Base-by-base conservation (phyloP, 306 rosid species). In the Lagenaria siceraria region DNA sequence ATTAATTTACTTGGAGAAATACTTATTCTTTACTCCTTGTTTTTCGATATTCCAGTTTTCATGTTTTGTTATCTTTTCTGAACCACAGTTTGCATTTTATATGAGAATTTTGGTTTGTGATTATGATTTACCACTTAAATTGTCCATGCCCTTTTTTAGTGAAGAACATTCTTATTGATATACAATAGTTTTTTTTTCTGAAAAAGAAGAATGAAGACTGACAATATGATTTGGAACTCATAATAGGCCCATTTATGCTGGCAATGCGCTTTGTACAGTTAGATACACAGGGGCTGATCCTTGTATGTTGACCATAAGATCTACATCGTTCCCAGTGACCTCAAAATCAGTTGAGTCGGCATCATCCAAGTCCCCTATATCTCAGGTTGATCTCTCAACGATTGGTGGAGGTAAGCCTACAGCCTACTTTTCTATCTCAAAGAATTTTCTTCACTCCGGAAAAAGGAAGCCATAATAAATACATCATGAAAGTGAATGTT, bases 171-270 rank as follows among this genome's bases (percentile, higher is more conserved):
- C 80, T 27, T 51, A 6, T 78, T 69, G 83, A 71, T 71, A 51
- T 33, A 17, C 24, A 31, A 63, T 31, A 33, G 17, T 46, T 46
- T 33, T 31, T 62, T 62, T 63, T 33, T 17, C 10, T 13, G 5
- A 14, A 27, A 31, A 15, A 7, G 9, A 63, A 63, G 22, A 33
- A 29, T 10, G 10, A 31, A 15, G 43, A 35, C 48, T 68, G 85
- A 74, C 51, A 56, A 54, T 68, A 62, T 65, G 27, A 77, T 76
- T 54, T 51, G 64, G 24, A 78, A 78, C 78, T 84, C 80, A 52
- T 81, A 75, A 68, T 92, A 94, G 98, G 94, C 98, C 98, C 53
- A 91, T 89, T 84, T 94, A 91, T 84, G 98, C 98, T 58, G 98
- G 98, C 64, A 94, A 94, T 85, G 97, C 98, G 19, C 95, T 91